phyloP scores from a whole-genome alignment of 768 basidiomycete genomes.

The Tricholoma matsutake region DNA sequence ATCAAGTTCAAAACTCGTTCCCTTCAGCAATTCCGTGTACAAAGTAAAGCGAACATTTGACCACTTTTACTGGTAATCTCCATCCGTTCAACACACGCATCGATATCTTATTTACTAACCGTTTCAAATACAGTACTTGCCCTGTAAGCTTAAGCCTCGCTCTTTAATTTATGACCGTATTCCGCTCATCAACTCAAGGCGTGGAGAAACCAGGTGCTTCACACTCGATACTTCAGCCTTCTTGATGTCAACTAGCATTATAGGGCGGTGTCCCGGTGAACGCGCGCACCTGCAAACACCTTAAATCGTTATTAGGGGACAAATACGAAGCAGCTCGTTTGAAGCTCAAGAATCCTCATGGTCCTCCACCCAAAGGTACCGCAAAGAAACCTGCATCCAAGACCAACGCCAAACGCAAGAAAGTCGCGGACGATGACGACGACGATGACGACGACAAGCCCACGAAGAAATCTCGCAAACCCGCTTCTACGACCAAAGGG shows the following conservation, averaged over 20 bases:
- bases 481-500: slow-evolving; percentile 10
- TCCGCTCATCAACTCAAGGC: slow-evolving; percentile 16
- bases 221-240: background rate
- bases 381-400: slow-evolving; percentile 19
- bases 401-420: slow-evolving; percentile 20
- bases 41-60: slow-evolving; percentile 43
- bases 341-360: slow-evolving; percentile 39
- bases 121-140: slow-evolving; percentile 24
- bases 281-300: slow-evolving; percentile 48
- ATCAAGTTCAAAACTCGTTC: background rate
- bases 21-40: slow-evolving; percentile 36
- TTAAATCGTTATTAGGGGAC: slow-evolving; percentile 42
- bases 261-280: slow-evolving; percentile 37
- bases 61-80: slow-evolving; percentile 39
- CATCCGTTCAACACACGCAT: background rate
- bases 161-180: background rate
- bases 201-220: slow-evolving; percentile 31
- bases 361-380: slow-evolving; percentile 21
- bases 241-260: background rate
- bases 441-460: slow-evolving; percentile 12
- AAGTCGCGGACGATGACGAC: slow-evolving; percentile 13
- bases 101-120: background rate
- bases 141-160: slow-evolving; percentile 27
- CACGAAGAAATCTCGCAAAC: slow-evolving; percentile 11
- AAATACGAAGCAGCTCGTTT: slow-evolving; percentile 45